Evolutionary conservation across 2,329 filamentous ascomycete species (phyloP).

Genomic region (Paraphaeosphaeria minitans): DNA sequence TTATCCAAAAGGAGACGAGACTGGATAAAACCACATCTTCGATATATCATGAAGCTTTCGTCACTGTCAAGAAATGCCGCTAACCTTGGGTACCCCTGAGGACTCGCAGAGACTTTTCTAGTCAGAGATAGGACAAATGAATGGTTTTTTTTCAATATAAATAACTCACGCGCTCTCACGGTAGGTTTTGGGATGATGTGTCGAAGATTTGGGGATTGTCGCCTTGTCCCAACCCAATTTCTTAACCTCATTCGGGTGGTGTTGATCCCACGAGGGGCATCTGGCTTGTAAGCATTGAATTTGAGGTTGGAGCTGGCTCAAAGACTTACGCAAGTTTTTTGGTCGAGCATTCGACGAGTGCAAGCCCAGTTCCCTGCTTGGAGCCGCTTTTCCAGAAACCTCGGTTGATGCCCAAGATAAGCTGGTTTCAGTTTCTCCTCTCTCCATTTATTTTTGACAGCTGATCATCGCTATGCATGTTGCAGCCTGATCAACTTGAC

Average conservation of each 20-base stretch:
- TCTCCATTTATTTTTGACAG: conserved; percentile 4
- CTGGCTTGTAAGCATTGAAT: not conserved
- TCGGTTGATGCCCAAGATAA: not conserved
- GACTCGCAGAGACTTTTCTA: conserved; percentile 23
- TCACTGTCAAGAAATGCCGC: conserved; percentile 51
- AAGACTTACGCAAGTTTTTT: not conserved
- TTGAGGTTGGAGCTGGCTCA: not conserved
- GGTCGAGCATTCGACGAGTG: not conserved
- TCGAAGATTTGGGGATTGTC: not conserved
- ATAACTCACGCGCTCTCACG: not conserved
- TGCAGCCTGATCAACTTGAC: not conserved
- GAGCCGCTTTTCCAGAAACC: not conserved
- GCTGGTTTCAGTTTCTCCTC: not conserved
- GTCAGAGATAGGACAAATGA: not conserved
- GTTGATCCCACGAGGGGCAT: not conserved
- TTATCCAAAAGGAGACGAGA: conserved; percentile 36
- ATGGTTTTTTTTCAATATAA: not conserved
- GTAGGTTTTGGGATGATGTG: not conserved
- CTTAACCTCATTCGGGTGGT: not conserved
- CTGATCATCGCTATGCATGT: not conserved
- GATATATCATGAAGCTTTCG: conserved; percentile 50
- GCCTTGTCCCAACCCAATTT: not conserved
- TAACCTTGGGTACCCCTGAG: conserved; percentile 45
- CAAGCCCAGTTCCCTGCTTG: not conserved
- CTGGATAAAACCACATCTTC: conserved; percentile 51